Percentiles rank a stretch among this genome's conserved stretches.
Conservation (phyloP, 2,329 filamentous ascomycete genomes). For the Coniella lustricola region DNA sequence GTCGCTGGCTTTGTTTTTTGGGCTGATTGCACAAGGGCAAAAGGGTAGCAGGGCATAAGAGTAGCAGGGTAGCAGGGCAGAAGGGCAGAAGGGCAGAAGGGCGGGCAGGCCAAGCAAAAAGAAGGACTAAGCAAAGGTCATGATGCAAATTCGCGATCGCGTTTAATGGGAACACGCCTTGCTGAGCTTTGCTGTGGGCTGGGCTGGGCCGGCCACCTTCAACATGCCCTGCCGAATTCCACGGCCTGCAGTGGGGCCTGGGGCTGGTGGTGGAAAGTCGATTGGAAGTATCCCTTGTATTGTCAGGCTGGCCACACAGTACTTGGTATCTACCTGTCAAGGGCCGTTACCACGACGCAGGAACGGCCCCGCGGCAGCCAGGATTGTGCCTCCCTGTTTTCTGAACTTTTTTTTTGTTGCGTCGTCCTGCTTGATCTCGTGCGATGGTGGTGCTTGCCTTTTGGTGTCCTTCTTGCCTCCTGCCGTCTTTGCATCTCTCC, state of each 20-base stretch:
- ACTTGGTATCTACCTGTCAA: neutral
- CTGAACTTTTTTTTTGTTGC: neutral
- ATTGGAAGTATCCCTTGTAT: neutral
- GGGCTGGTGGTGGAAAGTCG: neutral
- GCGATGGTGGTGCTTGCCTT: too few relatives aligned
- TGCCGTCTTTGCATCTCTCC: too few relatives aligned
- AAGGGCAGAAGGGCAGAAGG: too few relatives aligned
- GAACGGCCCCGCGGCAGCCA: conserved; percentile 1
- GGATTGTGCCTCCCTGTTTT: neutral
- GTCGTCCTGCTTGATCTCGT: neutral
- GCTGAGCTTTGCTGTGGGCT: neutral
- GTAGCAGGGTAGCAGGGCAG: neutral
- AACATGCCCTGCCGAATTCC: conserved; percentile 5
- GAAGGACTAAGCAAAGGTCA: neutral
- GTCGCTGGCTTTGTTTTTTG: neutral
- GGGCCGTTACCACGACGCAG: neutral
- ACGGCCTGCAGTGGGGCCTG: neutral
- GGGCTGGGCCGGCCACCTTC: neutral
- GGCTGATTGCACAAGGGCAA: too few relatives aligned
- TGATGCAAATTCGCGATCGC: conserved; percentile 13
- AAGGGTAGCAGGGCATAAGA: neutral
- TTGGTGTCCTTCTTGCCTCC: neutral
- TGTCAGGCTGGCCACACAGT: neutral
- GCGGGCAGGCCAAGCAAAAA: neutral
- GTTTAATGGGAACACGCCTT: conserved; percentile 6